Percentiles rank a stretch among this genome's conserved stretches.
phyloP scores from a whole-genome alignment of 2,329 filamentous ascomycete genomes.

The Botrytis elliptica region DNA sequence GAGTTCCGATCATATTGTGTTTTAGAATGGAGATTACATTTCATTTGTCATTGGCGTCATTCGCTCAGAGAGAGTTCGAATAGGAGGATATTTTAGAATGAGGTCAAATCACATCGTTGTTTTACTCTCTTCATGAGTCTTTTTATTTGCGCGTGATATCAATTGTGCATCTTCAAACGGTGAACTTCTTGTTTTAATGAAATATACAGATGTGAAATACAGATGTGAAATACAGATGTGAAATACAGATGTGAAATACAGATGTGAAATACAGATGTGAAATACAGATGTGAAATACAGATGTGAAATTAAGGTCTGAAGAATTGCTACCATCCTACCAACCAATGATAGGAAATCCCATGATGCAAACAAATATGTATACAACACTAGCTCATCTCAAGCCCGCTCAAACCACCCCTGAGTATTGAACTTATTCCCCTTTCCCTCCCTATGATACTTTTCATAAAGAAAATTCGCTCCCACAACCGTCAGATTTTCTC shows the following conservation, averaged over 20 bases:
- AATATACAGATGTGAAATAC: too few relatives aligned
- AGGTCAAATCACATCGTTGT: background rate
- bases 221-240: background rate
- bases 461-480: conserved; percentile 42
- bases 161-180: background rate
- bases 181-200: background rate
- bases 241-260: too few relatives aligned
- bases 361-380: background rate
- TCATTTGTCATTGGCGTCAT: background rate
- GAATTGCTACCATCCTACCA: background rate
- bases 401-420: background rate
- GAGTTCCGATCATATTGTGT: background rate
- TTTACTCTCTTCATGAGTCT: background rate
- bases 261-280: too few relatives aligned
- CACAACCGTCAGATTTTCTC: conserved; percentile 49
- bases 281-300: too few relatives aligned
- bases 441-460: conserved; percentile 50
- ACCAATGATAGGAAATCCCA: background rate
- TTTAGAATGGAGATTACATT: background rate
- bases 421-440: conserved; percentile 27
- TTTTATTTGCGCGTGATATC: background rate
- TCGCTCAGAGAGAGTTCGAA: background rate
- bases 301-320: background rate
- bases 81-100: background rate
- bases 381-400: background rate